A percentile compares a stretch with the other conserved stretches of the same genome.
These are phyloP conservation scores for Coccinonectria pachysandricola DNA, from an alignment of 2,329 filamentous ascomycete species.

Conservation along the genomic window DNA sequence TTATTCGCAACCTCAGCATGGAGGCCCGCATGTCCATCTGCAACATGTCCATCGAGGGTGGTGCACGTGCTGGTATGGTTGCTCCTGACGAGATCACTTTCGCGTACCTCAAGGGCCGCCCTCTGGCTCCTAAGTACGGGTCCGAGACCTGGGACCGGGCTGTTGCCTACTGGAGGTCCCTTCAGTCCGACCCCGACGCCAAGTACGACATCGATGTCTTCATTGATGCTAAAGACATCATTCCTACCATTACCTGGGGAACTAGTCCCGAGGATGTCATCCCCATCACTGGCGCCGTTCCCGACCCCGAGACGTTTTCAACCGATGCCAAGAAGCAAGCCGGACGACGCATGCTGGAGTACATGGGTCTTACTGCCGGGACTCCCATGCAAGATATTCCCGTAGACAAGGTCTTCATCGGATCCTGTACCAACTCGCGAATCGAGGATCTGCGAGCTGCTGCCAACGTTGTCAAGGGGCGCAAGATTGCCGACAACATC, in stretches of 20 bases:
- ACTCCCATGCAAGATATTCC: conserved; percentile 86
- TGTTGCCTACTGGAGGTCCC: conserved; percentile 73
- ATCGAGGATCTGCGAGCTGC: conserved; percentile 92
- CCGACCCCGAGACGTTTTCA: conserved; percentile 77
- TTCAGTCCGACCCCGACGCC: conserved; percentile 78
- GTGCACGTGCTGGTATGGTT: conserved; percentile 92
- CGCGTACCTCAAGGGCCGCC: conserved; percentile 86
- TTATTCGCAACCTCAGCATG: conserved; percentile 83
- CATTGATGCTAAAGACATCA: conserved; percentile 86
- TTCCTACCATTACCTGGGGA: conserved; percentile 91
- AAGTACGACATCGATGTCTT: conserved; percentile 84
- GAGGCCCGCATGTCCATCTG: conserved; percentile 98
- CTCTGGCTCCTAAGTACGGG: conserved; percentile 74
- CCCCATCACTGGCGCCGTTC: conserved; percentile 86
- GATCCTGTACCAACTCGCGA: conserved; percentile 92
- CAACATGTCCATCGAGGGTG: conserved; percentile 98
- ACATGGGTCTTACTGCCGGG: conserved; percentile 86
- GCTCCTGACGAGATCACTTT: conserved; percentile 91
- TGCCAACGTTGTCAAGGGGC: conserved; percentile 75
- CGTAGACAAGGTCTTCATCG: conserved; percentile 95
- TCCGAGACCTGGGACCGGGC: conserved; percentile 87
- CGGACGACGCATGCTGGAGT: conserved; percentile 76
- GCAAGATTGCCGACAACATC: conserved; percentile 76
- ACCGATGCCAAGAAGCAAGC: conserved; percentile 70
- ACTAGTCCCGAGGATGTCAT: conserved; percentile 93